A percentile compares a stretch with the other conserved stretches of the same genome.
Evolutionary conservation across 75 land plant genomes (phyloP).

Genomic region (Pinus taeda): DNA sequence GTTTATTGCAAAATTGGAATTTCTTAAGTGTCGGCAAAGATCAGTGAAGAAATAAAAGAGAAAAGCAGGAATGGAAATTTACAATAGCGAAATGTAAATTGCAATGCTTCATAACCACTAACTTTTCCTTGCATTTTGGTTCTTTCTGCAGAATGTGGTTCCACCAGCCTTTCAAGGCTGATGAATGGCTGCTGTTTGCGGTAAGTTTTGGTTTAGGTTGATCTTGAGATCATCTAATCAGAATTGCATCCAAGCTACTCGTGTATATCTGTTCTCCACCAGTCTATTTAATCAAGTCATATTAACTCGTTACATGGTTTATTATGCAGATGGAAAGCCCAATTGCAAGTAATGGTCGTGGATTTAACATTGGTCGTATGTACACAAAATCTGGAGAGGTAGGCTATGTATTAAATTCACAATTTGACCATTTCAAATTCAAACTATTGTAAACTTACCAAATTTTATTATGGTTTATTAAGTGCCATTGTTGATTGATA

Average conservation of each 20-base stretch:
- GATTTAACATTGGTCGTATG: slow-evolving; percentile 71
- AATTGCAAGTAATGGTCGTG: slow-evolving; percentile 59
- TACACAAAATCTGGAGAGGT: slow-evolving; percentile 88
- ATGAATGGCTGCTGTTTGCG: slow-evolving; percentile 93
- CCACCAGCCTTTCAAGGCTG: slow-evolving; percentile 86
- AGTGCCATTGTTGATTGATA: slow-evolving; percentile 1
- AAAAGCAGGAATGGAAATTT: background rate
- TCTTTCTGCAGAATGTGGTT: slow-evolving; percentile 91
- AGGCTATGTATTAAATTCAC: slow-evolving; percentile 2
- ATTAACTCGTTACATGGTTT: background rate
- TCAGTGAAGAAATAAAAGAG: background rate
- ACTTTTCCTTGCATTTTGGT: background rate
- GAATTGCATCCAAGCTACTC: background rate
- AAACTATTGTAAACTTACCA: background rate
- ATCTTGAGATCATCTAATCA: too few relatives aligned
- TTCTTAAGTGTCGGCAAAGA: background rate
- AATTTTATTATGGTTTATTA: background rate
- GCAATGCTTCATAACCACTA: background rate
- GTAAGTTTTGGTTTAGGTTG: slow-evolving; percentile 26
- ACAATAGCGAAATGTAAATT: background rate
- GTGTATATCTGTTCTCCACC: background rate
- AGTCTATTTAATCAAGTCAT: background rate
- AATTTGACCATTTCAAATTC: background rate
- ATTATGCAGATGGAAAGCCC: slow-evolving; percentile 63
- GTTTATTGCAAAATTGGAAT: background rate